phyloP scores from a whole-genome alignment of 352 stramenopile genomes.

The Blastocystis sp. region DNA sequence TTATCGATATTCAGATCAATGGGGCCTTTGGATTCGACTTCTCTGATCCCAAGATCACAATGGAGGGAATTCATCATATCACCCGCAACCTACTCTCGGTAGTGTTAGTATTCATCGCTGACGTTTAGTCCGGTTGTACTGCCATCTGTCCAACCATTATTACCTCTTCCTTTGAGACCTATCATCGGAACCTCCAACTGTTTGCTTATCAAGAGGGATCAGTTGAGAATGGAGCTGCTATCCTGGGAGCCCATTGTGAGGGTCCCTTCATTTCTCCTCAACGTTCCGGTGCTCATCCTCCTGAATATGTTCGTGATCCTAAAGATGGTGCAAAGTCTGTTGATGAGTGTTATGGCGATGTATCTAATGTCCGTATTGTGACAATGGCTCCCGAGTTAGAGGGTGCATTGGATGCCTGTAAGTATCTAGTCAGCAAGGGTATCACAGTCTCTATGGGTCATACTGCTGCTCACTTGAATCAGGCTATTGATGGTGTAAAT shows the following conservation, averaged over 20 bases:
- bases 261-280: constrained; percentile 81
- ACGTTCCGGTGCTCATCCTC: constrained; percentile 80
- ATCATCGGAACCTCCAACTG: constrained; percentile 75
- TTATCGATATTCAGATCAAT: constrained; percentile 85
- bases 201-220: constrained; percentile 69
- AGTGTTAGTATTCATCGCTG: background rate
- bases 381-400: constrained; percentile 82
- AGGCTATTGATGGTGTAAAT: constrained; percentile 76
- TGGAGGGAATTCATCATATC: constrained; percentile 74
- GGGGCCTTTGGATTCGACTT: constrained; percentile 83
- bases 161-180: constrained; percentile 75
- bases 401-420: constrained; percentile 75
- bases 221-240: constrained; percentile 73
- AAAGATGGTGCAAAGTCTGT: constrained; percentile 73
- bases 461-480: constrained; percentile 76
- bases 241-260: constrained; percentile 83
- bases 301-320: constrained; percentile 73
- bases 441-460: constrained; percentile 79
- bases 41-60: constrained; percentile 74
- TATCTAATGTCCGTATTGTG: constrained; percentile 76
- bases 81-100: constrained; percentile 72
- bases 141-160: constrained; percentile 84
- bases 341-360: constrained; percentile 73
- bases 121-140: constrained; percentile 76
- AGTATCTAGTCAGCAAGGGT: constrained; percentile 71